Percentiles rank a stretch among this genome's conserved stretches.
phyloP scores from a whole-genome alignment of 768 basidiomycete genomes.

The Rhodotorula kratochvilovae region DNA sequence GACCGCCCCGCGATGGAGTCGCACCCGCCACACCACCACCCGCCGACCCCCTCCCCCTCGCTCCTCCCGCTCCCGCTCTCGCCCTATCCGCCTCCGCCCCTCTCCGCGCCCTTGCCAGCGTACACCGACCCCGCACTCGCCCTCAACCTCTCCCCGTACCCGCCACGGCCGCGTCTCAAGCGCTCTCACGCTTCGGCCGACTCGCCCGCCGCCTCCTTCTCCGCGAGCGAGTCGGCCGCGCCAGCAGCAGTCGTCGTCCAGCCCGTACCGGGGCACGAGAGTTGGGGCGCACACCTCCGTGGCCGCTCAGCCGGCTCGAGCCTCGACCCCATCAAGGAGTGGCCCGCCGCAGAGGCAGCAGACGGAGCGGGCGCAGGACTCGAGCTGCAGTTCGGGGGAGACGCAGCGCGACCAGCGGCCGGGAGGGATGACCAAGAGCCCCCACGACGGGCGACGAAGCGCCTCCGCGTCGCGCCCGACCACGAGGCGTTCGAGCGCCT shows the following conservation, averaged over 20 bases:
- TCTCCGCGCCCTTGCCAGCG: background rate
- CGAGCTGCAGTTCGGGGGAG: background rate
- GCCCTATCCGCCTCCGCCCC: too few species aligned
- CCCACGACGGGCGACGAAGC: background rate
- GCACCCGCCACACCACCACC: background rate
- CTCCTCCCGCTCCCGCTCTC: background rate
- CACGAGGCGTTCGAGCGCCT: slow-evolving; percentile 24
- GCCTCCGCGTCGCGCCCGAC: slow-evolving; percentile 7
- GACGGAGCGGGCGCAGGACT: background rate
- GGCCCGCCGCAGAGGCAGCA: slow-evolving; percentile 8
- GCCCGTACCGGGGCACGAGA: background rate
- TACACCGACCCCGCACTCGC: background rate
- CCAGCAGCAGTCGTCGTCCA: background rate
- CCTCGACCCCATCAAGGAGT: slow-evolving; percentile 22
- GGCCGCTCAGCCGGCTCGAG: background rate
- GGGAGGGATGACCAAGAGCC: background rate
- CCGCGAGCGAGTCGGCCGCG: background rate
- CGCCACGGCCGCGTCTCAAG: slow-evolving; percentile 6
- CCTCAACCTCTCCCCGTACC: background rate
- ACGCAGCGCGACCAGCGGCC: background rate
- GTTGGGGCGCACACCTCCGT: background rate
- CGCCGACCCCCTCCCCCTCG: background rate
- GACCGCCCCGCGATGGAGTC: background rate
- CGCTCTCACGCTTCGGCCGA: slow-evolving; percentile 8
- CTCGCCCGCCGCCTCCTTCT: background rate